A percentile compares a stretch with the other conserved stretches of the same genome.
phyloP scores from a whole-genome alignment of 2,329 filamentous ascomycete genomes.

The Acephala macrosclerotiorum region DNA sequence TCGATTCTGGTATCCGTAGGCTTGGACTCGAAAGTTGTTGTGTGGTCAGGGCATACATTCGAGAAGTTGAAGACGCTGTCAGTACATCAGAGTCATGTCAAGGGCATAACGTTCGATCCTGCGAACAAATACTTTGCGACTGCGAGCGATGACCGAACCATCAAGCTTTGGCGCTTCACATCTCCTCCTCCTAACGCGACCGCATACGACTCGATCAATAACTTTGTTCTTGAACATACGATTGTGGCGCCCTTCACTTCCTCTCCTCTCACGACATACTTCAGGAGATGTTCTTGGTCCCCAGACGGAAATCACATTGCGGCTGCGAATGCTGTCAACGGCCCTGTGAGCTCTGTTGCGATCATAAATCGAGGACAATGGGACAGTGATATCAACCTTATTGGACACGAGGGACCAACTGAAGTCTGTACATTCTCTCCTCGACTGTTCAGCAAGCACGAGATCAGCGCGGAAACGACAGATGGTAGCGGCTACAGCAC shows the following conservation, averaged over 20 bases:
- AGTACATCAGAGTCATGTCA: conserved; percentile 96
- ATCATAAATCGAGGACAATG: conserved; percentile 92
- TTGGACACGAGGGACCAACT: conserved; percentile 95
- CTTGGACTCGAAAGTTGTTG: conserved; percentile 95
- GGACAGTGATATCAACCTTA: conserved; percentile 97
- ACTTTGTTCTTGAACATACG: conserved; percentile 93
- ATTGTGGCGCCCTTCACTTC: conserved; percentile 88
- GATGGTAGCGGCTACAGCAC: conserved; percentile 56
- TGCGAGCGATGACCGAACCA: conserved; percentile 93
- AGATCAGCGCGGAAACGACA: conserved; percentile 57
- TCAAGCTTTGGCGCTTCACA: conserved; percentile 96
- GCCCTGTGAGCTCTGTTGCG: conserved; percentile 94
- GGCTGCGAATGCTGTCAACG: conserved; percentile 95
- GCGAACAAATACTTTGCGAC: conserved; percentile 99
- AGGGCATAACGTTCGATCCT: conserved; percentile 97
- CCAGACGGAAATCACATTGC: conserved; percentile 97
- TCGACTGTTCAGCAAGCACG: conserved; percentile 80
- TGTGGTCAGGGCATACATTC: conserved; percentile 98
- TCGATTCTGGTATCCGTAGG: conserved; percentile 96
- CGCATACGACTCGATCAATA: conserved; percentile 94
- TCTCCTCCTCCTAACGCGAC: conserved; percentile 90
- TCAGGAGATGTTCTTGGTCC: conserved; percentile 95
- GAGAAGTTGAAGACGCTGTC: conserved; percentile 96
- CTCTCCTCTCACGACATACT: conserved; percentile 95
- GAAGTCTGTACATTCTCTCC: conserved; percentile 98